A percentile compares a stretch with the other conserved stretches of the same genome.
These are phyloP conservation scores for Trypanosoma boissoni DNA, from an alignment of 208 protist species.

Conservation along the genomic window DNA sequence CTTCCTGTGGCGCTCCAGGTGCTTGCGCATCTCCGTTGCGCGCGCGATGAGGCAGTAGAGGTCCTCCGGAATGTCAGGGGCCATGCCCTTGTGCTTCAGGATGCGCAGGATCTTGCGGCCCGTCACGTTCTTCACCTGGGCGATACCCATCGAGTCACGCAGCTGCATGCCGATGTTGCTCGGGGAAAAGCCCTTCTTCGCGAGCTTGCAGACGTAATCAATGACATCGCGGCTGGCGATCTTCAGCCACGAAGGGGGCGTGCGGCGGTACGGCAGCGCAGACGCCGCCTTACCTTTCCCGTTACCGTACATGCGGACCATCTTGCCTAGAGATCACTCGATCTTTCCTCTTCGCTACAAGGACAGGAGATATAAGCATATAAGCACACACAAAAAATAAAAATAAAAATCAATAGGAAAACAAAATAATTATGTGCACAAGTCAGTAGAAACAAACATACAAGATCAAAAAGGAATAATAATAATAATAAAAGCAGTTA, in stretches of 20 bases:
- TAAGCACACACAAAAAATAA: too few relatives aligned
- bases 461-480: too few relatives aligned
- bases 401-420: too few relatives aligned
- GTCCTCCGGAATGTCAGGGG: conserved; percentile 99
- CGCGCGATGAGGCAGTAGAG: conserved; percentile 99
- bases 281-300: conserved; percentile 98
- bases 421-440: too few relatives aligned
- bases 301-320: conserved; percentile 98
- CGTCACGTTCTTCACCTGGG: conserved; percentile 98
- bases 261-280: conserved; percentile 97
- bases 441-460: too few relatives aligned
- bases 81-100: conserved; percentile 98
- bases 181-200: conserved; percentile 99
- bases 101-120: conserved; percentile 99
- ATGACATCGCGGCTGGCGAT: conserved; percentile 92
- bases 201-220: conserved; percentile 97
- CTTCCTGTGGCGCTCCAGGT: conserved; percentile 97
- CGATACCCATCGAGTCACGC: conserved; percentile 99
- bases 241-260: conserved; percentile 99
- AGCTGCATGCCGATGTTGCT: conserved; percentile 99
- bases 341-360: not conserved
- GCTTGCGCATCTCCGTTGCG: conserved; percentile 99
- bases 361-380: not conserved
- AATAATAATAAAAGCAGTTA: too few relatives aligned
- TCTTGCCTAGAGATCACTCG: conserved; percentile 17